Base-by-base conservation (phyloP, 768 basidiomycete genomes). In the Clavaria fumosa region DNA sequence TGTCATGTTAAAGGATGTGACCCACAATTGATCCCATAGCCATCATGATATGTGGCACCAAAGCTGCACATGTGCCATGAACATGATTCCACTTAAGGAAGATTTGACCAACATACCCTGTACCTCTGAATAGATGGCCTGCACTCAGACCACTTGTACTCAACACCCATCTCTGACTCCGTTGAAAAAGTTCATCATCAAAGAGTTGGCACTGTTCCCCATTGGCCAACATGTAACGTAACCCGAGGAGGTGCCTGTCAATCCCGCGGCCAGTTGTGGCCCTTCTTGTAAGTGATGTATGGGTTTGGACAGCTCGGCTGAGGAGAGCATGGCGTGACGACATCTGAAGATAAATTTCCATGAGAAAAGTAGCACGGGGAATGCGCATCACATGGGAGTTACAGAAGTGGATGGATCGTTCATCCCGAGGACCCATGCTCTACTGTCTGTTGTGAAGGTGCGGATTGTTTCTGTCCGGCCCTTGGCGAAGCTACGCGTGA, bases 1-100 rank as follows among this genome's bases (percentile, higher is more conserved):
- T 7, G 36, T 19, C 17, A 11, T 26, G 23, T n/a, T n/a, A 22
- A 9, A 21, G 15, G 2, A 27, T 6, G 33, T 34, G 36, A 10
- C 81, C 49, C 52, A 89, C 89, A 96, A 53, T 86, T 93, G 47
- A 95, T 80, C 1, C 91, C 90, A 61, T 91, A 93, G 6, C 91
- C 91, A 60, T 91, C 78, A 27, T 71, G 65, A 58, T 76, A 89
- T 7, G 64, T 58, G 2, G 88, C 60, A 3, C 91, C 90, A 55
- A 95, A 95, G 3, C 74, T 76, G 42, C 18, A n/a, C n/a, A n/a
- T n/a, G n/a, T n/a, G n/a, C 3, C 9, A 39, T n/a, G 32, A 28
- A 6, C 19, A 35, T n/a, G 11, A 26, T 7, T 21, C 17, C 24
- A n/a, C 2, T 27, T n/a, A 15, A 21, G 17, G 5, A 38, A 34